Conservation (phyloP, 2,329 filamentous ascomycete species). For the Kalaharituber pfeilii region DNA sequence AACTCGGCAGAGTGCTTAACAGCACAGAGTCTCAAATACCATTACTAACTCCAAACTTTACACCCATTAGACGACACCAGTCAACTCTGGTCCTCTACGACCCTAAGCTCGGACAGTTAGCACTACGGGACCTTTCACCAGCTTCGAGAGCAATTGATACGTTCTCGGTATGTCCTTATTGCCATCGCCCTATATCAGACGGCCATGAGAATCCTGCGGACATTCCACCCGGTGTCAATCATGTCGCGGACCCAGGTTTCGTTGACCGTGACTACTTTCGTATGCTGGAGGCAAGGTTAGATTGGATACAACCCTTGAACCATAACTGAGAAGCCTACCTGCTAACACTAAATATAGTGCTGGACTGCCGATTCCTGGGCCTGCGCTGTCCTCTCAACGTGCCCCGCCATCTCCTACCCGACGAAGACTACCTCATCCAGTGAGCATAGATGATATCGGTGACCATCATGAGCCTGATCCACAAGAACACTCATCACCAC, state of each 20-base stretch:
- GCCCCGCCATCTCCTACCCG: constrained; percentile 16
- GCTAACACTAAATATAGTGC: constrained; percentile 37
- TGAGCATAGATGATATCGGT: constrained; percentile 5
- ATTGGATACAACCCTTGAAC: too few species aligned
- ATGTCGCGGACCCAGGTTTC: constrained; percentile 42
- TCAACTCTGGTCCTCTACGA: constrained; percentile 88
- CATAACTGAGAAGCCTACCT: too few species aligned
- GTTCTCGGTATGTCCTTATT: constrained; percentile 67
- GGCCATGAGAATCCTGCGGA: constrained; percentile 29
- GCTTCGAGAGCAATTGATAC: constrained; percentile 36
- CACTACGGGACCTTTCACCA: constrained; percentile 47
- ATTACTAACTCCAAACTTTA: too few species aligned
- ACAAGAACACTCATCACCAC: constrained; percentile 30
- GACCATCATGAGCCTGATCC: constrained; percentile 18
- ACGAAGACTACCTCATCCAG: constrained; percentile 20
- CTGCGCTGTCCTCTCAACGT: constrained; percentile 20
- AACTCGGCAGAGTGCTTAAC: too few species aligned
- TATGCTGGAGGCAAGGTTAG: constrained; percentile 55
- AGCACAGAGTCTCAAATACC: neutral
- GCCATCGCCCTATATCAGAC: constrained; percentile 52
- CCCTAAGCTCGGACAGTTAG: constrained; percentile 64
- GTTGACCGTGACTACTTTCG: constrained; percentile 89
- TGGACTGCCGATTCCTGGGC: constrained; percentile 27
- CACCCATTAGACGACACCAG: constrained; percentile 57
- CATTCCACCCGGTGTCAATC: constrained; percentile 16